Evolutionary conservation across 2,329 filamentous ascomycete genomes (phyloP).

Genomic region (Alternaria triticimaculans): DNA sequence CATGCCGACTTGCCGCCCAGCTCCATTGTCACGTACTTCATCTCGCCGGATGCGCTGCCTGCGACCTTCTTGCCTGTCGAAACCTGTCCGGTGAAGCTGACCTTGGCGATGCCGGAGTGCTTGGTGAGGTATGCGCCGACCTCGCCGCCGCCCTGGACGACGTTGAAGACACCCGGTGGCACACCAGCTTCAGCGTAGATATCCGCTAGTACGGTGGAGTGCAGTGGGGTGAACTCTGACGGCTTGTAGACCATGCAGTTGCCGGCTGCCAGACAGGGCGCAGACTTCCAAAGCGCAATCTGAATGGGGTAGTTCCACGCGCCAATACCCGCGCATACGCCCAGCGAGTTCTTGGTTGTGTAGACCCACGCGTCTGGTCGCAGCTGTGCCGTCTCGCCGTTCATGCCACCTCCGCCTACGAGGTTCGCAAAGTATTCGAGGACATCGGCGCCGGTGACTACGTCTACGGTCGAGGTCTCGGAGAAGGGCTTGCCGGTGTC

Average conservation of each 20-base stretch:
- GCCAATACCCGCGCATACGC: constrained; percentile 85
- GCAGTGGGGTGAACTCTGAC: constrained; percentile 85
- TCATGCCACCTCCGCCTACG: constrained; percentile 77
- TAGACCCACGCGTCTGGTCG: constrained; percentile 81
- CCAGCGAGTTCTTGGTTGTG: constrained; percentile 80
- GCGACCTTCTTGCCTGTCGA: constrained; percentile 84
- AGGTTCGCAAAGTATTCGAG: constrained; percentile 86
- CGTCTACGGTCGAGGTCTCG: constrained; percentile 83
- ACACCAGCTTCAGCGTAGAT: constrained; percentile 81
- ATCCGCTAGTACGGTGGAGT: constrained; percentile 75
- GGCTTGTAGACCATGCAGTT: constrained; percentile 94
- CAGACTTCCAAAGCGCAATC: constrained; percentile 89
- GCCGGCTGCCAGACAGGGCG: constrained; percentile 81
- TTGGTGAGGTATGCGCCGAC: constrained; percentile 77
- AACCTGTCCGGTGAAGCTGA: constrained; percentile 89
- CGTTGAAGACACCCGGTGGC: constrained; percentile 84
- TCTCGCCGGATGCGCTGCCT: constrained; percentile 72
- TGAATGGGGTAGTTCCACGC: constrained; percentile 95
- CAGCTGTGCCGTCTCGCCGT: constrained; percentile 78
- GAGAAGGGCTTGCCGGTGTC: constrained; percentile 88
- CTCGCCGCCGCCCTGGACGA: constrained; percentile 80
- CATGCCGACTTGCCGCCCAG: constrained; percentile 86
- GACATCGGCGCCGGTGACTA: constrained; percentile 82
- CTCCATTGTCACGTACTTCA: constrained; percentile 95
- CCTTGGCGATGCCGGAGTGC: constrained; percentile 78